Evolutionary conservation across 2,329 filamentous ascomycete species (phyloP), one percentile per base, ranked within the genome.

Genomic region (Capronia epimyces): DNA sequence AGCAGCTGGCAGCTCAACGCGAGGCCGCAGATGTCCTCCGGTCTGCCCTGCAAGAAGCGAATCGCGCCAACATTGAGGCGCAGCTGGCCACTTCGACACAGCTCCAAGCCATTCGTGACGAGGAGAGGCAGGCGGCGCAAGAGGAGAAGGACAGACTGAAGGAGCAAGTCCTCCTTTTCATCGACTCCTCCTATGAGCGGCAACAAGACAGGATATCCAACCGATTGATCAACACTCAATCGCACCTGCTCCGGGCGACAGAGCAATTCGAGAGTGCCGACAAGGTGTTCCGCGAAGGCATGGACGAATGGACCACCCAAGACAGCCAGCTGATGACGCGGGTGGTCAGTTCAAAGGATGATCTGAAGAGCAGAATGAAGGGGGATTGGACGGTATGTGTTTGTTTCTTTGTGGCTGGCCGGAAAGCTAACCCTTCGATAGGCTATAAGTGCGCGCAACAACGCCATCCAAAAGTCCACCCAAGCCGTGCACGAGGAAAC

Each of bases 401-500:
- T 21, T 39, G 8, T 32, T 21, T 22, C 21, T n/a, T 18, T 7
- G 18, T 45, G 18, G 12, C 8, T 25, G 34, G n/a, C 15, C 3
- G 50, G 46, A 4, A 51, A 49, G 21, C 55, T 61, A 51, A 59
- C 43, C 64, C 64, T 31, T 22, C 29, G 36, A 34, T 58, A 86
- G 82, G 69, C 73, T 24, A 88, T 91, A 31, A 87, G 88, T 61
- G 78, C 86, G 50, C 84, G 87, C 63, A 94, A 89, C 62, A 82
- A 77, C n/a, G 83, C 85, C 4, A 91, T 98, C 61, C 87, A 91
- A 60, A 78, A 80, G 6, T 87, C 87, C 0, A 90, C 91, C 0
- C 86, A 87, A 61, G 87, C 87, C 2, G 89, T 97, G 1, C 90
- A 98, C 60, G 85, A 86, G 27, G 87, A 95, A 69, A 96, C 91